These are phyloP conservation scores for Phytophthora podocarpi DNA, from an alignment of 352 stramenopile species.

Conservation along the genomic window DNA sequence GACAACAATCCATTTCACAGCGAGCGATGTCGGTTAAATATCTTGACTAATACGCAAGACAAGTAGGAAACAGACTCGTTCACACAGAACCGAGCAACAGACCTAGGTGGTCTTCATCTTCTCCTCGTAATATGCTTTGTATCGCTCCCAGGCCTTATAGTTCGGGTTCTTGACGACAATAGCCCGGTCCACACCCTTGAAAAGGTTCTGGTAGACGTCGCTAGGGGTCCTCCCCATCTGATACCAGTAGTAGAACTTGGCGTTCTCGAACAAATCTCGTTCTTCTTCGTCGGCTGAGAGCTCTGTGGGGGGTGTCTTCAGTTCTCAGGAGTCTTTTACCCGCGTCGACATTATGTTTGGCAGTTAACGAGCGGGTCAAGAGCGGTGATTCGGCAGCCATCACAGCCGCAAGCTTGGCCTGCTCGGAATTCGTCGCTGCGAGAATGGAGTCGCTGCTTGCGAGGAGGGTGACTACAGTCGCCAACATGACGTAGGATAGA, in stretches of 20 bases:
- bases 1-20: too few relatives aligned
- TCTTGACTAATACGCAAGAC: too few relatives aligned
- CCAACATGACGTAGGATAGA: conserved; percentile 1
- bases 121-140: conserved; percentile 19
- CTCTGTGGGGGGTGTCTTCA: not conserved
- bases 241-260: conserved; percentile 21
- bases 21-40: too few relatives aligned
- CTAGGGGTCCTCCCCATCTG: conserved; percentile 7
- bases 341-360: not conserved
- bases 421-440: not conserved
- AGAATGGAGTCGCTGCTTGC: conserved; percentile 1
- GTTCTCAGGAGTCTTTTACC: conserved; percentile 4
- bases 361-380: not conserved
- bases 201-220: conserved; percentile 15
- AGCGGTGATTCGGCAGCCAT: not conserved
- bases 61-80: too few relatives aligned
- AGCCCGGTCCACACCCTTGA: conserved; percentile 10
- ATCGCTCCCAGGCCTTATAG: conserved; percentile 14
- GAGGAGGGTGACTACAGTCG: not conserved
- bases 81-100: too few relatives aligned
- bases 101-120: not conserved
- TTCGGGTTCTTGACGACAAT: conserved; percentile 18
- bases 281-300: not conserved
- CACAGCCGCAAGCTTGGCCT: not conserved
- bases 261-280: not conserved